Percentiles rank a stretch among this genome's conserved stretches.
Conservation (phyloP, 768 basidiomycete genomes). For the Mycena alexandri region DNA sequence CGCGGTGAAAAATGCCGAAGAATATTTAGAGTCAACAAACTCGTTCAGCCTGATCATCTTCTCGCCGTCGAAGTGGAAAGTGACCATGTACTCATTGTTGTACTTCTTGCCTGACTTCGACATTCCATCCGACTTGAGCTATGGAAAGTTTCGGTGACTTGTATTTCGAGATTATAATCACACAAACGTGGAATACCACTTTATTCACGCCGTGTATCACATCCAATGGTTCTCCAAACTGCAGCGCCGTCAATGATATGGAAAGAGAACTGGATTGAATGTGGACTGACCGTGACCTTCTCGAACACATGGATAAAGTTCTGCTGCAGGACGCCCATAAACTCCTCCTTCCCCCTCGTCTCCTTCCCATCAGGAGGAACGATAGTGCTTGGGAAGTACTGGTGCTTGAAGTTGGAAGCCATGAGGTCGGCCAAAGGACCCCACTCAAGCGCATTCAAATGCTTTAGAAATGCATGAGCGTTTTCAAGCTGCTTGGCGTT, state of each 20-base stretch:
- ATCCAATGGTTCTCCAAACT: constrained; percentile 1
- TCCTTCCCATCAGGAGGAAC: constrained; percentile 25
- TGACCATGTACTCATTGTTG: constrained; percentile 37
- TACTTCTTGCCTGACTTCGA: constrained; percentile 17
- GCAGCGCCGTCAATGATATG: not conserved
- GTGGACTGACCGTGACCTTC: not conserved
- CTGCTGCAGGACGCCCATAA: constrained; percentile 1
- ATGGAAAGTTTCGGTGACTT: too few relatives aligned
- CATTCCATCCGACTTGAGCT: constrained; percentile 8
- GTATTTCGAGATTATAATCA: too few relatives aligned
- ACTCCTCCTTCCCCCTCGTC: constrained; percentile 25
- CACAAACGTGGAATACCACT: constrained; percentile 11
- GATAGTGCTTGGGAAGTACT: constrained; percentile 8
- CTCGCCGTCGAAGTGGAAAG: constrained; percentile 31
- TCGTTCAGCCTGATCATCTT: constrained; percentile 34
- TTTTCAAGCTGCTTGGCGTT: constrained; percentile 10
- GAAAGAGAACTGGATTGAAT: not conserved
- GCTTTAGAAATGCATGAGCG: constrained; percentile 1
- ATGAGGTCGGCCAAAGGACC: constrained; percentile 1
- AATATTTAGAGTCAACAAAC: constrained; percentile 36
- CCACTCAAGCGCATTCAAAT: constrained; percentile 6
- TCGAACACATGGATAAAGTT: constrained; percentile 6
- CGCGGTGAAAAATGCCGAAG: not conserved
- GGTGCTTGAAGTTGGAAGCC: constrained; percentile 3
- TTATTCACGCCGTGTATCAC: constrained; percentile 2